Evolutionary conservation across 768 basidiomycete genomes (phyloP).

Genomic region (Leucogyrophana mollusca): DNA sequence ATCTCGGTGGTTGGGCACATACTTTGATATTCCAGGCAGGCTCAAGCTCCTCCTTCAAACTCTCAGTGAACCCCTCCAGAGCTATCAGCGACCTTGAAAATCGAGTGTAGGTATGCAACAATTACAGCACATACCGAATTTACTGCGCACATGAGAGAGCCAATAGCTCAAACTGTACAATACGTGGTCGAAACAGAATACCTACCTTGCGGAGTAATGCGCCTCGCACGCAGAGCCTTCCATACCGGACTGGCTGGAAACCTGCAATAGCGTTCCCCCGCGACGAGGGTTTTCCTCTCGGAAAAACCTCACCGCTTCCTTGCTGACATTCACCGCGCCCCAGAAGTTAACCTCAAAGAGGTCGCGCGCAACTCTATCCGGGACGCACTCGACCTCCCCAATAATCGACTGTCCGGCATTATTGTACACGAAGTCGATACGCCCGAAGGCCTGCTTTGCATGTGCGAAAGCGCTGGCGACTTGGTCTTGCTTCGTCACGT

Average conservation of each 20-base stretch:
- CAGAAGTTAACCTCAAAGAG: slow-evolving; percentile 45
- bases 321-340: slow-evolving; percentile 40
- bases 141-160: slow-evolving; percentile 1
- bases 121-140: slow-evolving; percentile 2
- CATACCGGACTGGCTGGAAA: slow-evolving; percentile 27
- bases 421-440: slow-evolving; percentile 32
- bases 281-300: slow-evolving; percentile 25
- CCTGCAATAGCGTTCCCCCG: slow-evolving; percentile 36
- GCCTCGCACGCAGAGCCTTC: slow-evolving; percentile 3
- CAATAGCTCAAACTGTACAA: too few species aligned
- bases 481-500: slow-evolving; percentile 24
- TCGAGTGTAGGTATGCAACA: neutral
- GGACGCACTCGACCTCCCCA: slow-evolving; percentile 34
- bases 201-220: slow-evolving; percentile 27
- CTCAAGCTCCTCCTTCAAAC: neutral
- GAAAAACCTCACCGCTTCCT: slow-evolving; percentile 27
- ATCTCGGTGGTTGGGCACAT: neutral
- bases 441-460: slow-evolving; percentile 23
- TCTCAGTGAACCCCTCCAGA: neutral
- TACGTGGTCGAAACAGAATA: neutral
- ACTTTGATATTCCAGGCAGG: slow-evolving; percentile 1
- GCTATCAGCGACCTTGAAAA: neutral
- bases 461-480: slow-evolving; percentile 15
- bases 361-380: slow-evolving; percentile 31
- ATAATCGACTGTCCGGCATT: slow-evolving; percentile 28